Evolutionary conservation across 352 stramenopile genomes (phyloP), one percentile per base, ranked within the genome.

Genomic region (Phytophthora aleatoria): DNA sequence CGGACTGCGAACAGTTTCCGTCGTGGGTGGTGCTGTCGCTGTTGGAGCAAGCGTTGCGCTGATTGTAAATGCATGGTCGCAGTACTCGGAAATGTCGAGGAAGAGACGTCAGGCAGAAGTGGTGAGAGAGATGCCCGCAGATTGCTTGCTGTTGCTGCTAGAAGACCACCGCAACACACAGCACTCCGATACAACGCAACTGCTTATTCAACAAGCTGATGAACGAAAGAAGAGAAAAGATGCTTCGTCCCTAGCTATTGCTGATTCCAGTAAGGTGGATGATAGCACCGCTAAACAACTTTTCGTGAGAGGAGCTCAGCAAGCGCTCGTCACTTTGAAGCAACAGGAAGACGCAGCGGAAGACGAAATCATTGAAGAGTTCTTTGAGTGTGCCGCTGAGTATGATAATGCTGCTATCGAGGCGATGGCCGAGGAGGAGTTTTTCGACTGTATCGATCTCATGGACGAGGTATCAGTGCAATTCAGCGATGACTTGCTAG

Each of bases 371-470:
- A 52, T 94, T n/a, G 85, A 94, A 57, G 83, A 94, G n/a, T 96
- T 92, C 56, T 94, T 91, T 58, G 84, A 96, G 20, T 94, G 84
- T 45, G 53, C 81, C 10, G 73, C 71, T 9, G 79, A 85, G 24
- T 89, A 78, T 39, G 83, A 92, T 39, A 77, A 79, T 43, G 74
- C 74, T 3, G 52, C 59, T 3, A 61, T 90, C 43, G 74, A 96
- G 52, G 73, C 79, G 11, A 82, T 91, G 53, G 85, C 82, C 0
- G 87, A 96, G 69, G 87, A 96, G 28, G 81, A 94, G 38, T 96
- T 92, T 59, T 96, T 92, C 42, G 87, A 96, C 50, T 94, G 87
- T 52, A 50, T 94, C 6, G 80, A 91, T 48, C 60, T 92, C 10
- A 79, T 81, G 41, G 69, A 91, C 27, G 71, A 81, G 8, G 77